phyloP scores from a whole-genome alignment of 495 filamentous ascomycete genomes.

The Penicillium goetzii region DNA sequence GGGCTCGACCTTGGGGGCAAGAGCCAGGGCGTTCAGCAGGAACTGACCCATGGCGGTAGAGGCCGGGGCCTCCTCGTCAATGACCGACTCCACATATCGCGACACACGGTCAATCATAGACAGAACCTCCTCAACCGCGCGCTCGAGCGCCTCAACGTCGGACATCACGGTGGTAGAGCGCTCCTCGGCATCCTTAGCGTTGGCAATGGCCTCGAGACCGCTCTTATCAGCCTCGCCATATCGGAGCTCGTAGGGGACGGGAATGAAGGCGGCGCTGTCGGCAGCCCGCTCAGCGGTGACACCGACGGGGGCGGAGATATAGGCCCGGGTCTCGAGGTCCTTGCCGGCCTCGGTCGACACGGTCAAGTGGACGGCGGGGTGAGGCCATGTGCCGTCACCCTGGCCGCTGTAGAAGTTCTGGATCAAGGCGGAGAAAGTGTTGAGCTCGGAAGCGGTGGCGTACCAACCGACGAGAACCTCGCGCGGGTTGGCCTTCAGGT shows the following conservation, averaged over 20 bases:
- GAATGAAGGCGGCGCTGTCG: slow-evolving; percentile 94
- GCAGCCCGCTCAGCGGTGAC: slow-evolving; percentile 92
- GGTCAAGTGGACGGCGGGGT: slow-evolving; percentile 94
- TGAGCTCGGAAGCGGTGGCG: slow-evolving; percentile 91
- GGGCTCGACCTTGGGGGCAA: slow-evolving; percentile 91
- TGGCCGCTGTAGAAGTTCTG: slow-evolving; percentile 99
- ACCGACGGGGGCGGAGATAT: slow-evolving; percentile 92
- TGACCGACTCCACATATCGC: slow-evolving; percentile 84
- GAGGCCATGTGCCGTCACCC: slow-evolving; percentile 93
- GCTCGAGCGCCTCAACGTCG: slow-evolving; percentile 86
- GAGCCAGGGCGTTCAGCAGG: slow-evolving; percentile 84
- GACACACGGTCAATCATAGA: slow-evolving; percentile 87
- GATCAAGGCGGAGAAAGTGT: slow-evolving; percentile 96
- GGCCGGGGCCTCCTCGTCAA: slow-evolving; percentile 68
- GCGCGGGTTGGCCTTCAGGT: slow-evolving; percentile 90
- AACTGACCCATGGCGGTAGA: slow-evolving; percentile 91
- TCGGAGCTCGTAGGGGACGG: slow-evolving; percentile 89
- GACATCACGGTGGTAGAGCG: slow-evolving; percentile 71
- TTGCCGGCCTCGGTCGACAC: slow-evolving; percentile 84
- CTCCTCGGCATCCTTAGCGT: slow-evolving; percentile 77
- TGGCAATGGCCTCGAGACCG: slow-evolving; percentile 82
- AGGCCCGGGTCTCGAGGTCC: slow-evolving; percentile 83
- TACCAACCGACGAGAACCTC: slow-evolving; percentile 98
- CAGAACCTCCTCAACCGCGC: slow-evolving; percentile 80
- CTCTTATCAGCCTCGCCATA: slow-evolving; percentile 90